Base-by-base conservation (phyloP, 352 stramenopile genomes). In the Saprolegnia parasitica region DNA sequence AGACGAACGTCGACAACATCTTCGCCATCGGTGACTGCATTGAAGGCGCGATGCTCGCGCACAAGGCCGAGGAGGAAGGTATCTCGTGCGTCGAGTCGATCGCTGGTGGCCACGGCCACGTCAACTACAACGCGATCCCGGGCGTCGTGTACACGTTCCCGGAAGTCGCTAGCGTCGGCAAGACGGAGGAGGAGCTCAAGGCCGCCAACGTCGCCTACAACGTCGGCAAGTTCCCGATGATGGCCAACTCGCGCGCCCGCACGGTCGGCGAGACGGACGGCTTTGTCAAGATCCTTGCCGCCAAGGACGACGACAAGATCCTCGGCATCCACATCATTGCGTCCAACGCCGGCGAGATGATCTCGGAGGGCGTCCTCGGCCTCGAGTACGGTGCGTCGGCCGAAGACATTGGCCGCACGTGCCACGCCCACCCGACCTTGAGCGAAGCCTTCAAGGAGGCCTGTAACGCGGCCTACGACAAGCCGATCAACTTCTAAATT, bases 51-150 rank as follows among this genome's bases (percentile, higher is more conserved):
- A 99, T 99, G 97, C 85, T 99, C 46, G 97, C 97, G 20, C 97
- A 99, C 92, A 99, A 99, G 86, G 97, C 97, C 32, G 97, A 99
- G 81, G 97, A 99, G 74, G 97, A 99, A 76, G 97, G 97, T 29
- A 98, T 99, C 74, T 96, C 96, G n/a, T 95, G 86, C 64, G 95
- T 97, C 16, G 97, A 99, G 83, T 98, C 84, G 61, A 98, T 99
- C 75, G 94, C 95, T 23, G 97, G 97, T 74, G 96, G 94, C 75
- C 92, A 97, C 68, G 97, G 97, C 71, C 97, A 99, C 80, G 96
- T 99, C 50, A 99, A 99, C 81, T 99, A 99, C 79, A 91, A 98
- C 79, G 95, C 93, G 29, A 99, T 99, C 78, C 97, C 97, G 24
- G 93, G 96, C 65, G 97, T 99, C 24, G 98, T 99, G 72, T 99